phyloP scores from a whole-genome alignment of 371 early-diverging fungal species.

The Basidiobolus meristosporus region DNA sequence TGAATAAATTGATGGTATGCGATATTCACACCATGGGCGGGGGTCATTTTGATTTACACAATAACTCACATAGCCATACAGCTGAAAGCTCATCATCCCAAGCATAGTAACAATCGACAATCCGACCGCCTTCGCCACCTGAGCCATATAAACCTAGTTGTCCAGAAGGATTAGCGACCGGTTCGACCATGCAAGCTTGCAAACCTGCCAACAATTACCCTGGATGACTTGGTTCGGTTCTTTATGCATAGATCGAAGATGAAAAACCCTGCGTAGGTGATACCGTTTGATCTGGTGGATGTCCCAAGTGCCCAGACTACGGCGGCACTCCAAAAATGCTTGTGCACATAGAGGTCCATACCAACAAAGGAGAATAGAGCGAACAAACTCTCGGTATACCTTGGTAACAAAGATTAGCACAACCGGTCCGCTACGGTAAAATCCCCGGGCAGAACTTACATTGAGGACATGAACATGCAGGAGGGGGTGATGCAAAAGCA shows the following conservation, averaged over 20 bases:
- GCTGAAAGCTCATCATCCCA: constrained; percentile 51
- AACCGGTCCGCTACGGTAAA: neutral
- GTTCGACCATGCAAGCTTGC: too few relatives aligned
- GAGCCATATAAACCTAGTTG: neutral
- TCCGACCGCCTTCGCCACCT: constrained; percentile 8
- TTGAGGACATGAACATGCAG: constrained; percentile 69
- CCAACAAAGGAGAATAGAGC: constrained; percentile 58
- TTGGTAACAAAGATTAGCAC: constrained; percentile 5
- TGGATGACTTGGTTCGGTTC: neutral
- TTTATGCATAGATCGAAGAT: constrained; percentile 21
- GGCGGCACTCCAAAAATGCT: constrained; percentile 26
- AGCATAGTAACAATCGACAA: constrained; percentile 18
- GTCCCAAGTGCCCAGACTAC: constrained; percentile 38
- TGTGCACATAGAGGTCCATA: constrained; percentile 28
- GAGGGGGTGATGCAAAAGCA: constrained; percentile 62
- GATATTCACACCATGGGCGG: constrained; percentile 52
- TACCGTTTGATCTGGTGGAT: constrained; percentile 61
- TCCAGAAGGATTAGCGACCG: neutral
- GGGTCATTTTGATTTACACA: constrained; percentile 16
- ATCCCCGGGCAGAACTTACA: constrained; percentile 23
- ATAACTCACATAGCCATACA: constrained; percentile 37
- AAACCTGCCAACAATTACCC: neutral
- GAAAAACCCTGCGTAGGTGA: constrained; percentile 65
- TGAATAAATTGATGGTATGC: constrained; percentile 46
- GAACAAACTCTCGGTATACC: constrained; percentile 79